Conservation (phyloP, 106 monocot genomes). For the Chionographis japonica region DNA sequence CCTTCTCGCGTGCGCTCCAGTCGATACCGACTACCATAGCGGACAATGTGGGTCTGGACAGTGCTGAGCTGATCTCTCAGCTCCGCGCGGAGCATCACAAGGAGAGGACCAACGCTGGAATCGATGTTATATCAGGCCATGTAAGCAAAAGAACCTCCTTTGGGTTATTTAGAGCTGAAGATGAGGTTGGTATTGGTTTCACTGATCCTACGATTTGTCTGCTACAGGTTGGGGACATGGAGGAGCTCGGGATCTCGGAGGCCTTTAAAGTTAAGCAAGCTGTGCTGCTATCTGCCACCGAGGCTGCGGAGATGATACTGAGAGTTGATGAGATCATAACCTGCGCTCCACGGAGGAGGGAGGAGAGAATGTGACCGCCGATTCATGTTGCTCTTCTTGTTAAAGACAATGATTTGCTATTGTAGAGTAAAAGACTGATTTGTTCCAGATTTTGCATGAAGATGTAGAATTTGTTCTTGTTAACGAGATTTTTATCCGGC, state of each 20-base stretch:
- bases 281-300: conserved; percentile 88
- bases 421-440: too few relatives aligned
- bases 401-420: too few relatives aligned
- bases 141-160: conserved; percentile 31
- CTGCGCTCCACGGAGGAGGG: conserved; percentile 86
- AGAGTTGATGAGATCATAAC: conserved; percentile 95
- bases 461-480: too few relatives aligned
- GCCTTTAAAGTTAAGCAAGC: conserved; percentile 97
- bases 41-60: conserved; percentile 93
- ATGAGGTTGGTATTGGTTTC: not conserved
- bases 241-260: conserved; percentile 85
- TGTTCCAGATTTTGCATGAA: too few relatives aligned
- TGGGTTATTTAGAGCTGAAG: not conserved
- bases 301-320: conserved; percentile 96
- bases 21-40: conserved; percentile 87
- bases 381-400: too few relatives aligned
- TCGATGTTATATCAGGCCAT: conserved; percentile 75
- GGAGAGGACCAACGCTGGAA: conserved; percentile 55
- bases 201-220: not conserved
- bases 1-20: conserved; percentile 82
- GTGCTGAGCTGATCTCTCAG: conserved; percentile 88
- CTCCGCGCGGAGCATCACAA: conserved; percentile 96
- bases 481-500: too few relatives aligned
- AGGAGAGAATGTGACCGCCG: conserved; percentile 68
- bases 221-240: conserved; percentile 89